These are phyloP conservation scores for Lasiodiplodia sp. DNA, from an alignment of 2,329 filamentous ascomycete species.

Conservation along the genomic window DNA sequence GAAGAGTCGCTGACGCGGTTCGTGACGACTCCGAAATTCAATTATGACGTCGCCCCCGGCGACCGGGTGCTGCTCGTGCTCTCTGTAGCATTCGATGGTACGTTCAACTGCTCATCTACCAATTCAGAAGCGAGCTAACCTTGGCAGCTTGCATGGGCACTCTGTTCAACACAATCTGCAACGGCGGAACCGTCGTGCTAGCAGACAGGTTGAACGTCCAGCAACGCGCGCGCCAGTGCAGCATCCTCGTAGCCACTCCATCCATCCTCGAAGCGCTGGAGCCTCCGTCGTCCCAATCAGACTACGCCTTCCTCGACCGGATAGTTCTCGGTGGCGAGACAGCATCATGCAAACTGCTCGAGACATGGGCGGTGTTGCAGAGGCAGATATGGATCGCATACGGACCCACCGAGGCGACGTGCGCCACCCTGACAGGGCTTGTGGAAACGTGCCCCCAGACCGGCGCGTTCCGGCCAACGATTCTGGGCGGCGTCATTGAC, in stretches of 20 bases:
- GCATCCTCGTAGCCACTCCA: background rate
- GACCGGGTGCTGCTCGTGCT: slow-evolving; percentile 15
- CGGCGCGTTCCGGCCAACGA: slow-evolving; percentile 3
- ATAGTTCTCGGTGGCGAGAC: slow-evolving; percentile 1
- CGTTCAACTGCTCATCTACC: too few relatives aligned
- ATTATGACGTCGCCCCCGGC: background rate
- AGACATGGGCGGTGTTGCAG: background rate
- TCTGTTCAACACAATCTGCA: too few relatives aligned
- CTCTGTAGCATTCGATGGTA: slow-evolving; percentile 25
- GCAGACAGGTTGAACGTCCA: background rate
- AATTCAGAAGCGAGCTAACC: too few relatives aligned
- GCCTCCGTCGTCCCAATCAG: background rate
- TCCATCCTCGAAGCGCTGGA: slow-evolving; percentile 9
- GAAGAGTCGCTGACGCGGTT: background rate
- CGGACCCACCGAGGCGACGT: slow-evolving; percentile 7
- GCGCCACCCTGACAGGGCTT: background rate
- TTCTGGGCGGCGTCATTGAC: background rate
- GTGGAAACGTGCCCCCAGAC: background rate
- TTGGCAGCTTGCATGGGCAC: too few relatives aligned
- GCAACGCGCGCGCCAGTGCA: background rate
- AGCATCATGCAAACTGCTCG: background rate
- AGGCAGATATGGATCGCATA: slow-evolving; percentile 14
- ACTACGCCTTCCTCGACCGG: slow-evolving; percentile 1
- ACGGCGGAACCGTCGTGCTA: too few relatives aligned
- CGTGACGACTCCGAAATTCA: background rate